Evolutionary conservation across 352 stramenopile genomes (phyloP).

Genomic region (Thalassiosira livingstoniorum): DNA sequence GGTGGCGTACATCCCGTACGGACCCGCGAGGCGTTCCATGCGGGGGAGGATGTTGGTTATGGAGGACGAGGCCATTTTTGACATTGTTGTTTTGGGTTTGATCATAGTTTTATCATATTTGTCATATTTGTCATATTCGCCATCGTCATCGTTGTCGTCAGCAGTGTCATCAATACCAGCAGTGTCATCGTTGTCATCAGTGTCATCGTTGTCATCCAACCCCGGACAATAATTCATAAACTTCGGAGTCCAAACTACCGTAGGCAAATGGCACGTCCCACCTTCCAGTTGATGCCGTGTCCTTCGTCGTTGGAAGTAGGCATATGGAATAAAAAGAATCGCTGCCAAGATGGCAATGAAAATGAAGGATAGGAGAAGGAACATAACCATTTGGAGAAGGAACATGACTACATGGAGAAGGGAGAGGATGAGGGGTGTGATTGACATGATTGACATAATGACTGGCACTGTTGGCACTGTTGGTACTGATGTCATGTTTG

Average conservation of each 20-base stretch:
- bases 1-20: constrained; percentile 86
- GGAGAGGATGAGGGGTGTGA: no score
- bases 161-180: constrained; percentile 16
- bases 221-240: constrained; percentile 71
- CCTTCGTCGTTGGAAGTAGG: constrained; percentile 19
- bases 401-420: no score
- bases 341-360: no score
- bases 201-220: constrained; percentile 30
- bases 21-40: constrained; percentile 82
- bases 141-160: constrained; percentile 9
- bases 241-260: constrained; percentile 74
- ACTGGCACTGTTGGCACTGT: no score
- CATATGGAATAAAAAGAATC: no score
- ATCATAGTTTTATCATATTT: neutral
- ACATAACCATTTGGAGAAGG: no score
- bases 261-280: constrained; percentile 68
- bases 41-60: constrained; percentile 85
- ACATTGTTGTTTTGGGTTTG: constrained; percentile 23
- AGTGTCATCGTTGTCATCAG: constrained; percentile 36
- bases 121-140: constrained; percentile 21
- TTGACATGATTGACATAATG: no score
- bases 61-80: constrained; percentile 69
- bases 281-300: constrained; percentile 41
- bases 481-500: no score
- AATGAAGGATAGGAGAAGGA: no score